Evolutionary conservation across 805 yeast species (phyloP).

Genomic region (Wickerhamiella slavikovae): DNA sequence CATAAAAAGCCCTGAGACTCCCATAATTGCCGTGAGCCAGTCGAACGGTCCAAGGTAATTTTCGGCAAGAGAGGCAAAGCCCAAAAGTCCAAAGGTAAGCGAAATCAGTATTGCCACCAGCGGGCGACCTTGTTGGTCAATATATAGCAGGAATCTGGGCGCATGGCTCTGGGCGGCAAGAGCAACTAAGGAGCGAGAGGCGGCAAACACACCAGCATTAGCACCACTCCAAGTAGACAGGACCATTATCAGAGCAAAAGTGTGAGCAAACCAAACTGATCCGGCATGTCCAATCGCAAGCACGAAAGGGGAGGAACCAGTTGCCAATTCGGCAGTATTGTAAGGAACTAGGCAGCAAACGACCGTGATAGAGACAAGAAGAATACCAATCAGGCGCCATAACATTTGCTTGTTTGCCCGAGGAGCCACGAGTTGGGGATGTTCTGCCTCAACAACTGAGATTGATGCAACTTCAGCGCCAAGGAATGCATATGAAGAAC

Average conservation of each 20-base stretch:
- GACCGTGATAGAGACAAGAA: conserved; percentile 34
- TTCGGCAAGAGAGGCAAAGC: conserved; percentile 41
- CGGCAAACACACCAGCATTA: conserved; percentile 48
- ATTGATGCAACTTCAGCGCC: conserved; percentile 59
- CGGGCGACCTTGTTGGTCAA: conserved; percentile 71
- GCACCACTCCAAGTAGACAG: conserved; percentile 55
- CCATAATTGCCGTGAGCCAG: conserved; percentile 60
- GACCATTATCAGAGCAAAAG: conserved; percentile 51
- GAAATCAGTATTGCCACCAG: conserved; percentile 36
- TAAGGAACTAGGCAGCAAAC: conserved; percentile 60
- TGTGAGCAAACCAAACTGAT: conserved; percentile 42
- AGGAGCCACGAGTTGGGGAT: conserved; percentile 49
- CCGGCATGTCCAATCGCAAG: conserved; percentile 51
- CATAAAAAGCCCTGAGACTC: conserved; percentile 55
- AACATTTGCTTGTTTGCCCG: conserved; percentile 63
- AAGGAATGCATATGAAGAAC: conserved; percentile 59
- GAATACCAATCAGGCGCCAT: conserved; percentile 60
- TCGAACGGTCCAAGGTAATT: conserved; percentile 32
- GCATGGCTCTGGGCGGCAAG: conserved; percentile 47
- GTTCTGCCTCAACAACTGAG: conserved; percentile 56
- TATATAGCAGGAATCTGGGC: conserved; percentile 40
- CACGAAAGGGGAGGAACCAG: conserved; percentile 50
- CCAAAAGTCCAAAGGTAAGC: conserved; percentile 30
- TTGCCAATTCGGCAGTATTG: conserved; percentile 28
- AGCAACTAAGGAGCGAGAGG: conserved; percentile 48